Percentiles rank a stretch among this genome's conserved stretches.
These are phyloP conservation scores for Ophiostoma fasciatum DNA, from an alignment of 2,329 filamentous ascomycete genomes.

Conservation along the genomic window DNA sequence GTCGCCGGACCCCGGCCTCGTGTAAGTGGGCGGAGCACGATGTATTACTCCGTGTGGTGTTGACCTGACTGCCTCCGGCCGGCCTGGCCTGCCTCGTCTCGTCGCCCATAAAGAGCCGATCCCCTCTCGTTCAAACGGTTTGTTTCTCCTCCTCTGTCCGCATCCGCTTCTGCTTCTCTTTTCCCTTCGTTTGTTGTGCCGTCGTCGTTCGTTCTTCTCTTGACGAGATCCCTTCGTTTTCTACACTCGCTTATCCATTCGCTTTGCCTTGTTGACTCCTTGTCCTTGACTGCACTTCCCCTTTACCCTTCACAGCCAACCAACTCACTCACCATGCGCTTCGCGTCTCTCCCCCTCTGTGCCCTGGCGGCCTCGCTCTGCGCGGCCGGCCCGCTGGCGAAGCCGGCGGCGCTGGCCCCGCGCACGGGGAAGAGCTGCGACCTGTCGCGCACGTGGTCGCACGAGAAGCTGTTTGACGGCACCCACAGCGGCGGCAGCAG, in stretches of 20 bases:
- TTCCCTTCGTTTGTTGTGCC: background rate
- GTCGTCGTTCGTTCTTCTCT: background rate
- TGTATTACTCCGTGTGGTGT: too few relatives aligned
- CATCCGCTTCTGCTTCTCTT: too few relatives aligned
- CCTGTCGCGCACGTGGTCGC: conserved; percentile 10
- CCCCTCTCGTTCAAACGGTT: too few relatives aligned
- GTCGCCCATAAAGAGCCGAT: too few relatives aligned
- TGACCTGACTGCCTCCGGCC: too few relatives aligned
- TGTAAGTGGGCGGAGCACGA: too few relatives aligned
- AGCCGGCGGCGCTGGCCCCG: conserved; percentile 9
- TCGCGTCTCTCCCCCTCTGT: too few relatives aligned
- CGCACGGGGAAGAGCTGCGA: conserved; percentile 8
- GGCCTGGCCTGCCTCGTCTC: too few relatives aligned
- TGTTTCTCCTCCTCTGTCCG: too few relatives aligned
- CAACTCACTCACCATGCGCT: conserved; percentile 1
- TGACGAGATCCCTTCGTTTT: background rate
- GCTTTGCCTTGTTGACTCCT: background rate
- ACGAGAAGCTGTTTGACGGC: conserved; percentile 9
- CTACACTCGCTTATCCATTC: background rate
- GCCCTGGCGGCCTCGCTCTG: conserved; percentile 4
- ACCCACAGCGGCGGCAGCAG: background rate
- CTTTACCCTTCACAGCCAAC: background rate
- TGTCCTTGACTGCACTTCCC: background rate
- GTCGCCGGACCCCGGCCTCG: too few relatives aligned
- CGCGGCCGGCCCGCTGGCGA: conserved; percentile 5